Evolutionary conservation across 441 rosid species (phyloP).

Genomic region (Adansonia grandidieri): DNA sequence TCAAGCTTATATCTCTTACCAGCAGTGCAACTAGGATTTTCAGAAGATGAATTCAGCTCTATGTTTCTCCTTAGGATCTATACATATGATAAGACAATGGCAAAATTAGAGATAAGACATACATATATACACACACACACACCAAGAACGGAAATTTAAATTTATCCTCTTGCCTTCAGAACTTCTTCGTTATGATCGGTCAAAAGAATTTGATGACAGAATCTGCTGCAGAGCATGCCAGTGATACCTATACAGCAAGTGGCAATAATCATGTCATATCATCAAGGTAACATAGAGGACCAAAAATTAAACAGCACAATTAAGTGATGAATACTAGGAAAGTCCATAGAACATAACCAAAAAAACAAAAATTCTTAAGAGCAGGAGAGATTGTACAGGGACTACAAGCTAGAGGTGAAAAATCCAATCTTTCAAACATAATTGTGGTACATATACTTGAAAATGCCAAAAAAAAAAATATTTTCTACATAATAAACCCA

Average conservation of each 20-base stretch:
- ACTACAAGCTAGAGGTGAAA: not conserved
- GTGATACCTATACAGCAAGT: constrained; percentile 64
- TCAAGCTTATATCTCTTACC: constrained; percentile 51
- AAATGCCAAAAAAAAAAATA: not conserved
- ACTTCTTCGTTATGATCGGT: constrained; percentile 98
- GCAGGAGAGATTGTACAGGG: not conserved
- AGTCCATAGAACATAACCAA: not conserved
- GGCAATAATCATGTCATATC: constrained; percentile 12
- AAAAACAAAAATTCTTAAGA: not conserved
- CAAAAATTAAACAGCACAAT: not conserved
- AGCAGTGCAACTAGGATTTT: constrained; percentile 46
- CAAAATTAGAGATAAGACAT: constrained; percentile 28
- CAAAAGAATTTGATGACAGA: constrained; percentile 66
- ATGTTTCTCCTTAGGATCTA: constrained; percentile 87
- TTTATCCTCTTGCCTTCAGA: constrained; percentile 68
- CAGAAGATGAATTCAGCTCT: constrained; percentile 60
- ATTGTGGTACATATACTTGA: not conserved
- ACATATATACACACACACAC: not conserved
- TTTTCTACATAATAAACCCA: not conserved
- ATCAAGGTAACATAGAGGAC: constrained; percentile 6
- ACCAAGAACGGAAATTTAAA: constrained; percentile 22
- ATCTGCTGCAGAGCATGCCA: constrained; percentile 84
- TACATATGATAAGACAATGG: constrained; percentile 31
- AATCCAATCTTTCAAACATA: not conserved
- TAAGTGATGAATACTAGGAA: not conserved